Evolutionary conservation across 139 green algal genomes (phyloP).

Genomic region (Chlamydomonas eustigma): DNA sequence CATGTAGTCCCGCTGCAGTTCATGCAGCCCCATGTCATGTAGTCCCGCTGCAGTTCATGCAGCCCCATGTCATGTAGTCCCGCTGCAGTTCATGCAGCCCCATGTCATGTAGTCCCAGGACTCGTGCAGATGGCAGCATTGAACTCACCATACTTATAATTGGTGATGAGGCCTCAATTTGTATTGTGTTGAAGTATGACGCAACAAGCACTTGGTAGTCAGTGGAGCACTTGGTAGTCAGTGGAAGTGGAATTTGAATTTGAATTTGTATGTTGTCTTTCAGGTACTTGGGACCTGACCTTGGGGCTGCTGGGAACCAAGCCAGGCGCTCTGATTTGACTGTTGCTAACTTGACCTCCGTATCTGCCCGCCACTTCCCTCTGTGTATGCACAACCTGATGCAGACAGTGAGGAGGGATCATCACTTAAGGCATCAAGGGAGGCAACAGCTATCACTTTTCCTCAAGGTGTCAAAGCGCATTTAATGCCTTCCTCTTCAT

Average conservation of each 20-base stretch:
- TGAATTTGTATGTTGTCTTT: constrained; percentile 1
- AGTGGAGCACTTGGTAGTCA: neutral
- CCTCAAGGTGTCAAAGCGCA: constrained; percentile 90
- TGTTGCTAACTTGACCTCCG: constrained; percentile 21
- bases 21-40: too few relatives aligned
- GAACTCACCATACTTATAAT: too few relatives aligned
- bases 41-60: too few relatives aligned
- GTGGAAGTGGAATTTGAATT: constrained; percentile 1
- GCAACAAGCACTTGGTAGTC: too few relatives aligned
- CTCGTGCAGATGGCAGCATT: too few relatives aligned
- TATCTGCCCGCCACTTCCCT: constrained; percentile 72
- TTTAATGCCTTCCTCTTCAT: too few relatives aligned
- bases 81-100: too few relatives aligned
- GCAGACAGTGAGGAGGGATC: constrained; percentile 55
- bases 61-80: too few relatives aligned
- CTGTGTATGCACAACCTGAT: constrained; percentile 83
- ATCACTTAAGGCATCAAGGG: constrained; percentile 89
- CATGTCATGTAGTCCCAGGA: too few relatives aligned
- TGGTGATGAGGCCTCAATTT: too few relatives aligned
- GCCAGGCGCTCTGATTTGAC: constrained; percentile 18
- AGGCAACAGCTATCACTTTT: constrained; percentile 93
- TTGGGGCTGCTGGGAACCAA: constrained; percentile 2
- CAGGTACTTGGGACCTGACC: constrained; percentile 13
- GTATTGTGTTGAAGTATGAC: too few relatives aligned
- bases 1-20: too few relatives aligned